These are phyloP conservation scores for Diplogelasinospora grovesii DNA, from an alignment of 495 filamentous ascomycete species.

Conservation along the genomic window DNA sequence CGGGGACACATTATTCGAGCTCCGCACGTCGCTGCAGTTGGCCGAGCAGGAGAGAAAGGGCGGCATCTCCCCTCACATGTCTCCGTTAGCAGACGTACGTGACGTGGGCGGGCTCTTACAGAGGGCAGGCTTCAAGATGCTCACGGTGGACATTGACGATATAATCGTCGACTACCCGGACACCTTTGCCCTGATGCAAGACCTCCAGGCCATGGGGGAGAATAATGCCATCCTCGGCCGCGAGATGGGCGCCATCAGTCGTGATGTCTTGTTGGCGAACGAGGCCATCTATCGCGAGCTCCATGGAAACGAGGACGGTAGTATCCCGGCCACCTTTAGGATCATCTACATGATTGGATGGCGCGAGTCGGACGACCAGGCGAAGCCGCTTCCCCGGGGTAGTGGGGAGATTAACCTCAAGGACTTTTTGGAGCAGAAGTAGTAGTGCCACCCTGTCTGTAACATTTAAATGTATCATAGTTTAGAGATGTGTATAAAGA, in stretches of 20 bases:
- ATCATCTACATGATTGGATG: constrained; percentile 98
- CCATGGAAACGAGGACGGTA: constrained; percentile 64
- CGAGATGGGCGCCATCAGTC: constrained; percentile 63
- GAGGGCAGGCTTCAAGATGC: constrained; percentile 84
- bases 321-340: constrained; percentile 81
- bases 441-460: no score
- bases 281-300: constrained; percentile 84
- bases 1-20: constrained; percentile 88
- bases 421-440: constrained; percentile 58
- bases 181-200: constrained; percentile 83
- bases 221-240: constrained; percentile 77
- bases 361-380: constrained; percentile 76
- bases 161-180: constrained; percentile 94
- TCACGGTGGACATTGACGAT: constrained; percentile 96
- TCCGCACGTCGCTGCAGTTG: constrained; percentile 88
- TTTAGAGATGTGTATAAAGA: no score
- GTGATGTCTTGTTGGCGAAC: constrained; percentile 81
- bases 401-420: constrained; percentile 77
- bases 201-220: constrained; percentile 93
- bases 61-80: constrained; percentile 80
- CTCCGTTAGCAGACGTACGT: constrained; percentile 83
- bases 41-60: constrained; percentile 84
- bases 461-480: no score
- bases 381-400: constrained; percentile 71
- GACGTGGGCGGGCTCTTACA: constrained; percentile 86